Evolutionary conservation across 176 grass and related monocot species (phyloP), one percentile per base, ranked within the genome.

Genomic region (Raddia guianensis): DNA sequence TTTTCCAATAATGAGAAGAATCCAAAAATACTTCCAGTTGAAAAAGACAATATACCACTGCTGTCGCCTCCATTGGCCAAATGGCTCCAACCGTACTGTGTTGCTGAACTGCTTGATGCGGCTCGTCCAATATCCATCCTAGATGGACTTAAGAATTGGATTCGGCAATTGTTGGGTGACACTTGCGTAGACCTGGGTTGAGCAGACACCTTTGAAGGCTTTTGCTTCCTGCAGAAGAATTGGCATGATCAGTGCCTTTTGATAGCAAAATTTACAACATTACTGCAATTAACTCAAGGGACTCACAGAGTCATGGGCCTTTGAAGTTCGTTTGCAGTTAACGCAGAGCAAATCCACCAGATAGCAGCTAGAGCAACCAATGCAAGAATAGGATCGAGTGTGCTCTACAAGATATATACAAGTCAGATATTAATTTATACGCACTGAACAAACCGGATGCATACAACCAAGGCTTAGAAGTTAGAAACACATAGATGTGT

Each of bases 311-410:
- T 45, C 21, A 14, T 66, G 59, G n/a, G 42, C 34, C 60, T 89
- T 53, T 66, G 58, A 66, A 66, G 59, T 72, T 72, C 71, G 14
- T 72, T 82, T 85, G 64, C 57, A 52, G 81, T 82, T 60, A 92
- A 65, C 63, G 91, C 76, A 66, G 66, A 89, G 76, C 92, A 91
- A 45, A 87, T 60, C 76, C 75, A 88, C 88, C 90, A 98, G 86
- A 58, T 79, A 75, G 77, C 82, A 76, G 58, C 86, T 43, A 93
- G 61, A 70, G 84, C 78, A 79, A 68, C 75, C 60, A 91, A 74
- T 71, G 90, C 92, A 57, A 98, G 76, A 87, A 89, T 79, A 86
- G 89, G 79, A 77, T 98, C 96, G 65, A 88, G 82, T 49, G 96
- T 93, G 83, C 96, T 98, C 96, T 98, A 68, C 68, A 83, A 73